Base-by-base conservation (phyloP, 2,329 filamentous ascomycete species). In the Herpotrichia juniperi region DNA sequence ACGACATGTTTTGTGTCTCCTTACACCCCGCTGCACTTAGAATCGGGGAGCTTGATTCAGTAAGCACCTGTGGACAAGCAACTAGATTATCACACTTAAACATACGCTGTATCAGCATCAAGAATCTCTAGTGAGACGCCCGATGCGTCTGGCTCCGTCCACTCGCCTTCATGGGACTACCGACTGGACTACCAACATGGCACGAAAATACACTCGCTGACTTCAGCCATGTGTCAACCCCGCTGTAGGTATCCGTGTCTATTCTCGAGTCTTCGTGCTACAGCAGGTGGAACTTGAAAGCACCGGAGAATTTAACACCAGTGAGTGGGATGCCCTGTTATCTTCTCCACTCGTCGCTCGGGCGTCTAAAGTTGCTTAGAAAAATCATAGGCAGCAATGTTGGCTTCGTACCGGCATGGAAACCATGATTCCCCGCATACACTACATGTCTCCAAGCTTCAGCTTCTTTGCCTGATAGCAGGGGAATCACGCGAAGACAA, bases 251-350 rank as follows among this genome's bases (percentile, higher is more conserved):
- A 32, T 32, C 30, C 42, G 26, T 22, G 9, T 9, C 42, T 17
- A 11, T 30, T 19, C 26, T 22, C 16, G 14, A n/a, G 32, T 46
- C 25, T 44, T 24, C n/a, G 34, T 17, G 34, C 34, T 16, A 12
- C 14, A 31, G 19, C 21, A 34, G 14, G 39, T 22, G 22, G 26
- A 7, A 19, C 11, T 7, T n/a, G 45, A 7, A 26, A n/a, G 31
- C 32, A 47, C 39, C 45, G 45, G 42, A 46, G 42, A 34, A 21
- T 46, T 46, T 46, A 16, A 21, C 34, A 14, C 24, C 22, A 22
- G 22, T 25, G 6, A 22, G 10, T 21, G 10, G 10, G 5, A 22
- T 7, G 7, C 22, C 17, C 21, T 42, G 10, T 7, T 28, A 12
- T 6, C 26, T 28, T 12, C 12, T 28, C n/a, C n/a, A 12, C 26